Evolutionary conservation across 2,329 filamentous ascomycete genomes (phyloP), one percentile per base, ranked within the genome.

Genomic region (Monosporascus sp.): DNA sequence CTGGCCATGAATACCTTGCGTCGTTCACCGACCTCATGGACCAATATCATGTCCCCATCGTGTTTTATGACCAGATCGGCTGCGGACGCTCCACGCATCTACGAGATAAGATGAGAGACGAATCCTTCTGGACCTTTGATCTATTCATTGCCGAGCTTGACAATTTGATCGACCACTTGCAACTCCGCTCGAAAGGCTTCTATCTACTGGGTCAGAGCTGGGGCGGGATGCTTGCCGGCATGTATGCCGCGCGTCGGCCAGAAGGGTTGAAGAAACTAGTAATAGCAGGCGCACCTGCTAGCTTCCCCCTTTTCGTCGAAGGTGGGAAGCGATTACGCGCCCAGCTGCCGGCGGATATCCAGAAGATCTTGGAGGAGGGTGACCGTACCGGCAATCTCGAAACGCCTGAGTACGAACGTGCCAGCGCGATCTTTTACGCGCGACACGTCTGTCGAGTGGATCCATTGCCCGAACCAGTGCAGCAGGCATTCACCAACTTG

Each of bases 61-160:
- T 80, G 41, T 69, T 78, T 57, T 80, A 80, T 62, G 76, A 80
- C 55, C 76, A 80, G 54, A 62, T 79, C 51, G 77, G 77, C 37
- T 73, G 71, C 53, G 77, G 74, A 18, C 59, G 62, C 17, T 75
- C 70, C 17, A 80, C 77, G 0, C 75, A 71, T 49, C 65, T 79
- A 18, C 69, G 57, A 1, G 70, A 75, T 45, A 74, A 72, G 50
- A 63, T 65, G 14, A 70, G 72, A 9, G 56, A 58, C 50, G 50
- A 54, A 37, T 4, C 50, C n/a, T 58, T 58, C 52, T 58, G 56
- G 56, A 44, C 54, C 0, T 45, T 52, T 15, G 54, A 54, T 4
- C 50, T 58, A 18, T 58, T 58, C 47, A 41, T 39, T 18, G 51
- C 51, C 3, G 56, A 58, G 47, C 52, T 58, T 4, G 52, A 58